Base-by-base conservation (phyloP, 202 grass and related monocot species). In the Sporobolus alterniflorus region DNA sequence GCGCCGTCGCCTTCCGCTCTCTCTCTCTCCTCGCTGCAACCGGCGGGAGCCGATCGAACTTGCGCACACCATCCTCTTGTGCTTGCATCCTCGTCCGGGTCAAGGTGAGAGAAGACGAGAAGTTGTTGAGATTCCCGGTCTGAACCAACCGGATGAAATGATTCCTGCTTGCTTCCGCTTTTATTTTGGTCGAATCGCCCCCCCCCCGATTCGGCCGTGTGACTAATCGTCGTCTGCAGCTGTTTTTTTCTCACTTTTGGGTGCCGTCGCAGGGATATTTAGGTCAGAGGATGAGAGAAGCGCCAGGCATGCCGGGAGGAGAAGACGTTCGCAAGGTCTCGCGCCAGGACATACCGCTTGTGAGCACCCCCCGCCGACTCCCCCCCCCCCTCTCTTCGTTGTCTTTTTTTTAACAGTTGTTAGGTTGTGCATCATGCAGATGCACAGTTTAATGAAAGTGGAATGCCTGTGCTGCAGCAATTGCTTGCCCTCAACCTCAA, bases 321-420 rank as follows among this genome's bases (percentile, higher is more conserved):
- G 93, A 89, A 54, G 96, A 96, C 54, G 86, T 89, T 41, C 93
- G 91, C 39, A 99, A 96, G 78, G 96, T 99, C 62, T 96, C 96
- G 52, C 96, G 93, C 48, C 87, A 99, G 86, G 96, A 99, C 73
- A 99, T 99, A 86, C 96, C 96, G 81, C 89, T 99, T 49, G 96
- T 96, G 74, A 92, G 93, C 30, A 60, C 5, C 74, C 5, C 74
- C 62, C 50, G 29, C 0, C 52, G 32, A 64, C 57, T 44, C 69
- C 40, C 31, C 18, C 20, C 9, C 33, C 22, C 21, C 18, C 16
- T 9, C 18, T 33, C 9, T 29, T 49, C 3, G 24, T 61, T 15
- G 1, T 1, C 11, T 9, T 15, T 62, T 29, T 33, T n/a, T 13
- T n/a, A n/a, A 16, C 4, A 1, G 1, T 12, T 64, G 2, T 51